Conservation (phyloP, 2,329 filamentous ascomycete species). For the Zymoseptoria crescenta region DNA sequence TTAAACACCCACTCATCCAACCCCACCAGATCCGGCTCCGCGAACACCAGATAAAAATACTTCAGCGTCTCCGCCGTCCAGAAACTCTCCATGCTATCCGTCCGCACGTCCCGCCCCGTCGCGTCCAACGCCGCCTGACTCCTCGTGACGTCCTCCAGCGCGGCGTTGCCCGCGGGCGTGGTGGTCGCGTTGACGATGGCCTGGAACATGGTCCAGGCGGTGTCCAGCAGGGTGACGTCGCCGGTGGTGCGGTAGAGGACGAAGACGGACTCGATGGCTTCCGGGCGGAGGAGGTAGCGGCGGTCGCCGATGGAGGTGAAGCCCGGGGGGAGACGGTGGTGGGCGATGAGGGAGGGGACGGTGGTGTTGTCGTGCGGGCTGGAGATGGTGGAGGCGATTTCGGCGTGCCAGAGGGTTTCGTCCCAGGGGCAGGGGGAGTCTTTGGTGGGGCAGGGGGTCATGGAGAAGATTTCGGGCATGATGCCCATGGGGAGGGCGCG, state of each 20-base stretch:
- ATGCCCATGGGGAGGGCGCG: constrained; percentile 48
- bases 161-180: constrained; percentile 41
- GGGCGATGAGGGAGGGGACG: constrained; percentile 30
- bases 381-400: constrained; percentile 18
- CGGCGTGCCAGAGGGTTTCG: constrained; percentile 43
- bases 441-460: constrained; percentile 42
- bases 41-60: constrained; percentile 43
- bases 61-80: constrained; percentile 45
- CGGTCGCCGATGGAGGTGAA: constrained; percentile 38
- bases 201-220: constrained; percentile 46
- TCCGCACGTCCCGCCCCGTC: constrained; percentile 16
- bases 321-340: constrained; percentile 35
- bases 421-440: constrained; percentile 45
- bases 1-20: constrained; percentile 45
- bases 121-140: constrained; percentile 28
- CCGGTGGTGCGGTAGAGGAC: constrained; percentile 54
- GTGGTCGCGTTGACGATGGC: constrained; percentile 36
- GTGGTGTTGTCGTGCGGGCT: constrained; percentile 20
- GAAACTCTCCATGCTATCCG: constrained; percentile 44
- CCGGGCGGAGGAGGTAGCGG: constrained; percentile 44
- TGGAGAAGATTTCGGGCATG: constrained; percentile 53
- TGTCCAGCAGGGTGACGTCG: constrained; percentile 39
- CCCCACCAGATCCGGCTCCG: constrained; percentile 35
- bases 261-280: constrained; percentile 56
- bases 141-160: constrained; percentile 36